Base-by-base conservation (phyloP, 108 stramenopile species). In the Stephanodiscus triporus region DNA sequence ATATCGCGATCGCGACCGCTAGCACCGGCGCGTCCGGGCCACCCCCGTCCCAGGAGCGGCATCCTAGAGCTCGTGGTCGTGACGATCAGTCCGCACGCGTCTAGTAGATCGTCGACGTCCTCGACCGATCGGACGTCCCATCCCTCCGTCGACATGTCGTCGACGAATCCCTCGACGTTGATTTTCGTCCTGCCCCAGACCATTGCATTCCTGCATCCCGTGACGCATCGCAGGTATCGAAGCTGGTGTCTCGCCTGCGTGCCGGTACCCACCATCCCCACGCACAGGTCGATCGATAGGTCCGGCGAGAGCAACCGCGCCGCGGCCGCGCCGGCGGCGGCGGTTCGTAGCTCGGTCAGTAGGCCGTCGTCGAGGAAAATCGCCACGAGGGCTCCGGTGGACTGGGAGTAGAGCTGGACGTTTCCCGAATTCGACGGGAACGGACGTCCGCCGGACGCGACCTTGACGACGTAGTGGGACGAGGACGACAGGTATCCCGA, bases 241-340 rank as follows among this genome's bases (percentile, higher is more conserved):
- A 91, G 71, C 71, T 91, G 91, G 60, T 86, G 88, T 40, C 87
- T 29, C 14, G 91, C 91, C 66, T 91, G 91, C 11, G 88, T 61
- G 7, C 91, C 88, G 0, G 86, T 89, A 1, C 91, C 91, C 10
- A 91, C 29, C 10, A 91, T 79, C 6, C 91, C 91, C 66, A 91
- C 83, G 37, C 76, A 66, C 4, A 8, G 11, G 11, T 8, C 40
- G 40, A 40, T 11, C 9, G 7, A 4, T 40, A 63, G 36, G 29
- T 66, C 48, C 2, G 88, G 86, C 26, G 76, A 77, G 26, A 91
- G 30, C 32, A 84, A 40, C n/a, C 74, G 37, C n/a, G 85, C 78
- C 14, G 84, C 86, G n/a, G 86, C 60, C 0, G 91, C 91, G n/a
- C 91, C 88, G 1, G 82, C 87, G 6, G 91, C 91, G 54, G 88